phyloP scores from a whole-genome alignment of 2,329 filamentous ascomycete species.

The Paecilomyces formosus region DNA sequence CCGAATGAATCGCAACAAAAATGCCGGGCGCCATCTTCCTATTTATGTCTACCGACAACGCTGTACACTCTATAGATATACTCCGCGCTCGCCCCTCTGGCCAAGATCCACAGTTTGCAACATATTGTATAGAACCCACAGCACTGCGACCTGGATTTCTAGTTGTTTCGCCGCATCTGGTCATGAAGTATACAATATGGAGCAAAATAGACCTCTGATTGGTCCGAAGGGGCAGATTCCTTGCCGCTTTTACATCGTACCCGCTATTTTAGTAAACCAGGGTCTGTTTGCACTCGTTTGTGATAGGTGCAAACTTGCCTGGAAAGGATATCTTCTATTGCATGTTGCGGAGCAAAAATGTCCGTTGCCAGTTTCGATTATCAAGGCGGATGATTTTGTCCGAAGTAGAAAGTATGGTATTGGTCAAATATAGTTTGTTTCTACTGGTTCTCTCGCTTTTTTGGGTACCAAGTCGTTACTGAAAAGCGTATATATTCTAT shows the following conservation, averaged over 20 bases:
- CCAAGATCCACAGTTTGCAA: background rate
- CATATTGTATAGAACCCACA: background rate
- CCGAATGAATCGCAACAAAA: background rate
- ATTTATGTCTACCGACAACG: background rate
- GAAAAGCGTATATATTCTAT: too few relatives aligned
- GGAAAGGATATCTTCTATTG: background rate
- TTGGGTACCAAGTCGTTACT: too few relatives aligned
- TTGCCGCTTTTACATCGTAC: background rate
- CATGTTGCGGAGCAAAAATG: background rate
- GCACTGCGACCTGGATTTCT: background rate
- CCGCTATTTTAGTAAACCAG: background rate
- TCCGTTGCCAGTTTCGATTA: background rate
- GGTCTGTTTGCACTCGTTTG: background rate
- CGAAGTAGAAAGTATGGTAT: background rate
- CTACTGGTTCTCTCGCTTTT: too few relatives aligned
- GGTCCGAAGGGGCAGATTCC: background rate
- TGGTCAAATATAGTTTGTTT: too few relatives aligned
- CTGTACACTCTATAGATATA: background rate
- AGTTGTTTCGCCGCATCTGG: background rate
- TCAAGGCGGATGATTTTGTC: background rate
- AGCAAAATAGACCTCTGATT: background rate
- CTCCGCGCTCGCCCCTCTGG: background rate
- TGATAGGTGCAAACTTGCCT: background rate
- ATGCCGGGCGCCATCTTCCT: background rate
- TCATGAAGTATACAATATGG: background rate